Evolutionary conservation across 2,329 filamentous ascomycete genomes (phyloP), one percentile per base, ranked within the genome.

Genomic region (Xylariaceae sp.): DNA sequence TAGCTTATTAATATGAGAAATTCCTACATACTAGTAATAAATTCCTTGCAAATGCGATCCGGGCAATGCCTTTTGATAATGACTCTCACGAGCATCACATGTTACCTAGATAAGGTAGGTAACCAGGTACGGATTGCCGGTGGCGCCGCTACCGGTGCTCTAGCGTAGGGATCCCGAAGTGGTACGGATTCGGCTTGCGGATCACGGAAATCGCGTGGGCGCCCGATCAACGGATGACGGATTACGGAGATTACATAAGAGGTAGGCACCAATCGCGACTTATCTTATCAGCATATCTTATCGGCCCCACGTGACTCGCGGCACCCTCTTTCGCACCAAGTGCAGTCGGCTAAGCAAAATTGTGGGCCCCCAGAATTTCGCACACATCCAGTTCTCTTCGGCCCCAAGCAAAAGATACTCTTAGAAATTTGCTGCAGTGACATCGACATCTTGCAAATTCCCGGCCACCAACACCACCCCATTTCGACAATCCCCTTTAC

Each of bases 301-400:
- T 57, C 55, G 4, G 47, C 13, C n/a, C 39, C 56, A 60, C 53
- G 60, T 62, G 60, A 57, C 53, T 52, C n/a, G 4, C 10, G 6
- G 11, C 50, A 52, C 57, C 5, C 11, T 42, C 18, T 11, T 52
- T 50, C 59, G 37, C 59, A 58, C 53, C 51, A 58, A 55, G 51
- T 59, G 34, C 56, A 56, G 51, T 59, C 47, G 59, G 59, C 59
- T 62, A 59, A 57, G 15, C 49, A 60, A 58, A 59, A 63, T 60
- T 56, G 64, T 58, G 64, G 62, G 62, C 49, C 56, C 23, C 53
- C 47, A n/a, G 56, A 58, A 59, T 59, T 62, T 54, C 48, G 54
- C 53, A 56, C 37, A 53, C 60, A 60, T 56, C 18, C 58, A 58
- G 58, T 44, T 48, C 23, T 45, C 17, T 18, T 18, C 44, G 45